A percentile compares a stretch with the other conserved stretches of the same genome.
phyloP scores from a whole-genome alignment of 1,284 basidiomycete species.

The Agaricales sp. region DNA sequence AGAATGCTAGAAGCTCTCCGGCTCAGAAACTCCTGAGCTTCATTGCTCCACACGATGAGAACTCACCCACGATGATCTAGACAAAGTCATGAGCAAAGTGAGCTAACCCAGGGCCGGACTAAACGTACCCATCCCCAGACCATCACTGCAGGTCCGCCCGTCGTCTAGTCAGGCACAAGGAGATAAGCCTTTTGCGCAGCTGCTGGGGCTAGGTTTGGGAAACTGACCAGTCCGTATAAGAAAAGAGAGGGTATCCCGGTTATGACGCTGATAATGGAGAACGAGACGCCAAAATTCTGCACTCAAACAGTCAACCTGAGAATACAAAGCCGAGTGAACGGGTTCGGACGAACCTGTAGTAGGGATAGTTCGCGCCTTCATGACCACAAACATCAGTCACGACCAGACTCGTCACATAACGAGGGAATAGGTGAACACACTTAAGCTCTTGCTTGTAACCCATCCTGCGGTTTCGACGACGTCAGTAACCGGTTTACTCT shows the following conservation, averaged over 20 bases:
- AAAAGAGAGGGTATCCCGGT: slow-evolving; percentile 62
- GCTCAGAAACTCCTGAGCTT: no score
- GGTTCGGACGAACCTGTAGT: slow-evolving; percentile 41
- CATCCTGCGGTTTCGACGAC: slow-evolving; percentile 29
- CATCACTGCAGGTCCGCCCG: slow-evolving; percentile 66
- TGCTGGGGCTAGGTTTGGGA: neutral
- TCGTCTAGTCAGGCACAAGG: slow-evolving; percentile 30
- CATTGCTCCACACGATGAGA: neutral
- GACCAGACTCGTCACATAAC: no score
- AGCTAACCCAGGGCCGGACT: no score
- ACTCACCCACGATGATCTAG: neutral
- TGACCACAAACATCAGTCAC: slow-evolving; percentile 1
- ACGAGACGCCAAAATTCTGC: slow-evolving; percentile 66
- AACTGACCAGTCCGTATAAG: slow-evolving; percentile 50
- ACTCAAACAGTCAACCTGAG: slow-evolving; percentile 6
- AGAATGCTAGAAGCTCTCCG: slow-evolving; percentile 43
- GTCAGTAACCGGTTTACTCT: no score
- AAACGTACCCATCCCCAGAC: slow-evolving; percentile 45
- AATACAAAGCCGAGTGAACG: no score
- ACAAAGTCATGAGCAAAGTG: neutral
- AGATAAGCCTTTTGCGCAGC: slow-evolving; percentile 6
- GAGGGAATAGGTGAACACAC: slow-evolving; percentile 26
- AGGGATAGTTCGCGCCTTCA: slow-evolving; percentile 45
- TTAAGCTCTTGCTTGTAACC: slow-evolving; percentile 68
- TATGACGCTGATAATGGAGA: slow-evolving; percentile 66